Conservation (phyloP, 2,329 filamentous ascomycete genomes). For the Malbranchea cinnamomea region DNA sequence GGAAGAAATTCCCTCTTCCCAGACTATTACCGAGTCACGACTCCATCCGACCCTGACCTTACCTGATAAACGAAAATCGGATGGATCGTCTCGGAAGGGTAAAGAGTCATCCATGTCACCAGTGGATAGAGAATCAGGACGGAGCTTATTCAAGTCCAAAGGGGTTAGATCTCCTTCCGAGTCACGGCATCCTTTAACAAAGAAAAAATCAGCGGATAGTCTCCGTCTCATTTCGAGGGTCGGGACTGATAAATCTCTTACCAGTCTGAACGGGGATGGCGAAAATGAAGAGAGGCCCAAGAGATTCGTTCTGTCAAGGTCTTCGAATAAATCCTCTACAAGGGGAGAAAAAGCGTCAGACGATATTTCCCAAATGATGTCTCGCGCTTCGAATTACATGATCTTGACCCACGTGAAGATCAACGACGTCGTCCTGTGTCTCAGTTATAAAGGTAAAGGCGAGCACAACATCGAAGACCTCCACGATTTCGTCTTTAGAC, state of each 20-base stretch:
- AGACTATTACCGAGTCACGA: conserved; percentile 55
- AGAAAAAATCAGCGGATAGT: conserved; percentile 29
- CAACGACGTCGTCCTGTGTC: conserved; percentile 82
- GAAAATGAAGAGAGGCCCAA: conserved; percentile 35
- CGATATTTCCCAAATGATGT: conserved; percentile 93
- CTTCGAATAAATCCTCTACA: conserved; percentile 31
- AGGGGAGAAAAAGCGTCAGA: conserved; percentile 57
- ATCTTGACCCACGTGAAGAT: conserved; percentile 92
- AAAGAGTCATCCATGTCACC: conserved; percentile 23
- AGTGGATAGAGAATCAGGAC: conserved; percentile 16
- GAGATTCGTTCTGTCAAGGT: conserved; percentile 31
- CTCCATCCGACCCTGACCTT: conserved; percentile 64
- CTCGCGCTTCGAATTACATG: conserved; percentile 91
- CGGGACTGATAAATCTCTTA: conserved; percentile 23
- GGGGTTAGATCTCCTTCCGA: conserved; percentile 8
- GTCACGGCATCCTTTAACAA: conserved; percentile 17
- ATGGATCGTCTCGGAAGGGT: conserved; percentile 4
- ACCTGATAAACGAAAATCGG: conserved; percentile 25
- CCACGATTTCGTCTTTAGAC: conserved; percentile 90
- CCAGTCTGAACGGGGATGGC: conserved; percentile 15
- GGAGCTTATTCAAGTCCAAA: conserved; percentile 16
- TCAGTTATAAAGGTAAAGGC: conserved; percentile 92
- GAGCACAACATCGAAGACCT: conserved; percentile 94
- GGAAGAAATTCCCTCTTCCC: conserved; percentile 26
- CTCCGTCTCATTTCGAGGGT: conserved; percentile 22